Evolutionary conservation across 495 filamentous ascomycete species (phyloP).

Genomic region (Trichoderma asperelloides): DNA sequence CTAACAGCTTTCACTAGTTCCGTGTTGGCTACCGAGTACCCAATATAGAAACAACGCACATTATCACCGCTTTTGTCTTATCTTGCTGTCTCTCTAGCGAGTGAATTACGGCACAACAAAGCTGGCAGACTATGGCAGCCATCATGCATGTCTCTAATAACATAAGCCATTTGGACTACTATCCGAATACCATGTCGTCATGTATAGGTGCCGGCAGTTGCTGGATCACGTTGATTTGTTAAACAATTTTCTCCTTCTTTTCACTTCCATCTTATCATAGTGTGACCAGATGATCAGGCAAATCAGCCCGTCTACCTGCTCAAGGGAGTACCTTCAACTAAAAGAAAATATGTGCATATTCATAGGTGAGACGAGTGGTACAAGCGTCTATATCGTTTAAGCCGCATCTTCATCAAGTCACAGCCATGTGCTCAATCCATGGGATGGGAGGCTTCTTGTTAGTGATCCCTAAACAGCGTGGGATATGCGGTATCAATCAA

Average conservation of each 20-base stretch:
- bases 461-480: not conserved
- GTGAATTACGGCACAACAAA: not conserved
- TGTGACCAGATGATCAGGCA: too few species aligned
- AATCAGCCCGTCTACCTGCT: too few species aligned
- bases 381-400: too few species aligned
- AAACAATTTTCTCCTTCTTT: not conserved
- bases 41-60: not conserved
- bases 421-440: not conserved
- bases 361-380: too few species aligned
- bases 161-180: not conserved
- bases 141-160: constrained; percentile 6
- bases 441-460: not conserved
- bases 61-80: not conserved
- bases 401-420: not conserved
- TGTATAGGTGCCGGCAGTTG: not conserved
- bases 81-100: not conserved
- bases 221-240: not conserved
- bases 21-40: not conserved
- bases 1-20: not conserved
- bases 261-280: too few species aligned
- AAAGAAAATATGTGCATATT: too few species aligned
- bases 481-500: not conserved
- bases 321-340: too few species aligned
- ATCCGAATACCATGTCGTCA: not conserved
- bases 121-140: not conserved